These are phyloP conservation scores for Phytophthora nicotianae DNA, from an alignment of 352 stramenopile species.

Conservation along the genomic window DNA sequence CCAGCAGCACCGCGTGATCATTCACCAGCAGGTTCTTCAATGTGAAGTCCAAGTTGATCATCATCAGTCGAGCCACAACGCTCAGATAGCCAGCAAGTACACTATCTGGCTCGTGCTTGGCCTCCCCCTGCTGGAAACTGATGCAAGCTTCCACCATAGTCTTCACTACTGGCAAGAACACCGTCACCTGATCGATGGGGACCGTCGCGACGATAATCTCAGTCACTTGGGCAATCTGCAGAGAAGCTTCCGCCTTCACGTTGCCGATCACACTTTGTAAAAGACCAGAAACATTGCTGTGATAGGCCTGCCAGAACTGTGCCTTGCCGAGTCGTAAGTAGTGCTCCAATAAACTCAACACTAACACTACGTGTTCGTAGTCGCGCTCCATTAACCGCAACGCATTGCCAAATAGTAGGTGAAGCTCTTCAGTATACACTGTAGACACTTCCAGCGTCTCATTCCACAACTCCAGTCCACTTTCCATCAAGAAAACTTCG, in stretches of 20 bases:
- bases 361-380: conserved; percentile 76
- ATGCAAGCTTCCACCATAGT: conserved; percentile 56
- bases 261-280: conserved; percentile 61
- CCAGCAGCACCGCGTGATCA: conserved; percentile 41
- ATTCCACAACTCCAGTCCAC: conserved; percentile 74
- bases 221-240: conserved; percentile 55
- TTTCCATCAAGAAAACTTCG: conserved; percentile 88
- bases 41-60: conserved; percentile 52
- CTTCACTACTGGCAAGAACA: conserved; percentile 40
- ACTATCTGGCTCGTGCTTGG: conserved; percentile 53
- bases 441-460: conserved; percentile 54
- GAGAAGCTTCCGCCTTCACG: conserved; percentile 70
- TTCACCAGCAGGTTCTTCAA: conserved; percentile 50
- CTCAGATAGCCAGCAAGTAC: conserved; percentile 70
- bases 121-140: conserved; percentile 43
- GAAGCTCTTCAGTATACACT: conserved; percentile 70
- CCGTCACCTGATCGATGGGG: conserved; percentile 46
- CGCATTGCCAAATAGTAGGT: conserved; percentile 68
- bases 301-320: conserved; percentile 78
- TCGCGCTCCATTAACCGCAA: conserved; percentile 76
- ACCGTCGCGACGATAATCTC: conserved; percentile 50
- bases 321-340: conserved; percentile 62
- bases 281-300: conserved; percentile 42
- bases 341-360: conserved; percentile 59
- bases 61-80: conserved; percentile 57